These are phyloP conservation scores for Aspergillus clavatus DNA, from an alignment of 2,329 filamentous ascomycete species.

Conservation along the genomic window DNA sequence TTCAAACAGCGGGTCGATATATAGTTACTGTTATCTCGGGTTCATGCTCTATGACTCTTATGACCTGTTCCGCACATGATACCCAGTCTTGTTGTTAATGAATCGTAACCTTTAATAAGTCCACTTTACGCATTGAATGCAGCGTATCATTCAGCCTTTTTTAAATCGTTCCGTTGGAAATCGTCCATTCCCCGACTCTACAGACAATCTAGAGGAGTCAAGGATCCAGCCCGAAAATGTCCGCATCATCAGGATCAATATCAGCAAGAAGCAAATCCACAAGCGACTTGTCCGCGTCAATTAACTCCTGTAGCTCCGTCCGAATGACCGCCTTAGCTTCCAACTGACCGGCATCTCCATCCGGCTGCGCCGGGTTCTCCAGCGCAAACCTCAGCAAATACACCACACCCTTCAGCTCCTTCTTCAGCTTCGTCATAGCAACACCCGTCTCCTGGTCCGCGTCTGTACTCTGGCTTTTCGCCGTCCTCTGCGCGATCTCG, in stretches of 20 bases:
- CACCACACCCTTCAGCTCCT: conserved; percentile 24
- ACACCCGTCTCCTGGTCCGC: conserved; percentile 1
- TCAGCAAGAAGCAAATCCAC: conserved; percentile 22
- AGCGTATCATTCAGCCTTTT: background rate
- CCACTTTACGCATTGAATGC: background rate
- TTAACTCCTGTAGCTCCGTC: conserved; percentile 31
- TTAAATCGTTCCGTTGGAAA: no score
- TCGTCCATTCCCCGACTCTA: no score
- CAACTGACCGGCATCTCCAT: conserved; percentile 16
- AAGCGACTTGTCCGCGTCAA: conserved; percentile 33
- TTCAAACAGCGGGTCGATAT: conserved; percentile 75
- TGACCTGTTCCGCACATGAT: background rate
- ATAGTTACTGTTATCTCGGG: conserved; percentile 14
- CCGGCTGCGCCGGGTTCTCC: conserved; percentile 20
- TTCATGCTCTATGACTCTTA: background rate
- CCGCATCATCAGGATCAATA: conserved; percentile 16
- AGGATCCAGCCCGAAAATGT: conserved; percentile 11
- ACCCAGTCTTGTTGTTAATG: background rate
- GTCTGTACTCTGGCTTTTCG: background rate
- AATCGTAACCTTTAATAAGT: background rate
- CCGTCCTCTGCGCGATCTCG: conserved; percentile 7
- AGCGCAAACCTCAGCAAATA: conserved; percentile 29
- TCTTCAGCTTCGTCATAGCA: conserved; percentile 20
- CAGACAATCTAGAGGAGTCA: background rate
- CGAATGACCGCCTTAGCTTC: conserved; percentile 28